phyloP scores from a whole-genome alignment of 2,329 filamentous ascomycete genomes.

The Neonectria sp. region DNA sequence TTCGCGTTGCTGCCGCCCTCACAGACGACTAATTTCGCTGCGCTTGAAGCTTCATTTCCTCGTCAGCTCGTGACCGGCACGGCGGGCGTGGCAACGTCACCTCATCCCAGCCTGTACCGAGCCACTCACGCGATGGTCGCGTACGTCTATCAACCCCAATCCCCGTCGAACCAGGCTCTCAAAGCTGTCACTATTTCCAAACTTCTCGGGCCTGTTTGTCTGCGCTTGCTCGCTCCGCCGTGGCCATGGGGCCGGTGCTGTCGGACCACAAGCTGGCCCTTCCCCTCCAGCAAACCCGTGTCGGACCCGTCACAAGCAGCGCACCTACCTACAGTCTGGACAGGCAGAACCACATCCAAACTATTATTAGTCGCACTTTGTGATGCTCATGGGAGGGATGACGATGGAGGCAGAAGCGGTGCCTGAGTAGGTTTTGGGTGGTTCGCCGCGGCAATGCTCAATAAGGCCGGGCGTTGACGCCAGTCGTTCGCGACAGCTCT shows the following conservation, averaged over 20 bases:
- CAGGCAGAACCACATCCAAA: neutral
- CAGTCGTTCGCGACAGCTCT: conserved; percentile 11
- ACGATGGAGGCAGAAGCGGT: conserved; percentile 3
- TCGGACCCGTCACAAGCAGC: conserved; percentile 5
- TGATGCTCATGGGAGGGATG: neutral
- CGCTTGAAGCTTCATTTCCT: conserved; percentile 46
- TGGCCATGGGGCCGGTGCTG: conserved; percentile 6
- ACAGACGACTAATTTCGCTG: conserved; percentile 46
- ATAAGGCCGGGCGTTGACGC: conserved; percentile 30
- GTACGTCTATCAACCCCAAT: conserved; percentile 29
- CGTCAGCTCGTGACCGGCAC: conserved; percentile 32
- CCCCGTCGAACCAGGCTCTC: conserved; percentile 21
- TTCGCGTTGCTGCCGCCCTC: conserved; percentile 19
- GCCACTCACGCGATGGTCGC: conserved; percentile 30
- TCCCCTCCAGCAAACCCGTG: conserved; percentile 1
- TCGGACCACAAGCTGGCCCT: conserved; percentile 13
- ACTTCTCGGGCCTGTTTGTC: conserved; percentile 29
- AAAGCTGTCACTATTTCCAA: conserved; percentile 26
- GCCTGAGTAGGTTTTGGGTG: conserved; percentile 17
- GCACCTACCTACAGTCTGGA: conserved; percentile 3
- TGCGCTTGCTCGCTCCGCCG: conserved; percentile 10
- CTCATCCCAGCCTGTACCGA: conserved; percentile 36
- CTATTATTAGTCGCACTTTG: neutral
- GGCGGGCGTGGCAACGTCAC: conserved; percentile 36
- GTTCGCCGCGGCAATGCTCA: conserved; percentile 42